These are phyloP conservation scores for Spinacia oleracea DNA, from an alignment of 179 eudicot species.

Conservation along the genomic window DNA sequence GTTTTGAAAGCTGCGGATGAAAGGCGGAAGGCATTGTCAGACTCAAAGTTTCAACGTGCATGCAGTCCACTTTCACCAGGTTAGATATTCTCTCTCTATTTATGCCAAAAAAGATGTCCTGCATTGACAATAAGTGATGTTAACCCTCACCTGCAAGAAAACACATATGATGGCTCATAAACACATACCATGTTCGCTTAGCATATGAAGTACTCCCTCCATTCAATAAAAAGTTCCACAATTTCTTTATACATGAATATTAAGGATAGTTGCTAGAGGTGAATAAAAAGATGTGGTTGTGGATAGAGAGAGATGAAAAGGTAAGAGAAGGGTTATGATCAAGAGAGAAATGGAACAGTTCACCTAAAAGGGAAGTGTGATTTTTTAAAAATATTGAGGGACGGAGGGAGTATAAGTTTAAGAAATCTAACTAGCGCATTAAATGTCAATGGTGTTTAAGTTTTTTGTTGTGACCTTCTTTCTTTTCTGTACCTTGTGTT, in stretches of 20 bases:
- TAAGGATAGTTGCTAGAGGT: no score
- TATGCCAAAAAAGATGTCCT: neutral
- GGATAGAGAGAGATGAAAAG: no score
- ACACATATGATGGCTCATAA: neutral
- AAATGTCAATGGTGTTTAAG: neutral
- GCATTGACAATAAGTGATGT: neutral
- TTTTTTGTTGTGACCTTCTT: neutral
- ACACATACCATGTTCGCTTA: neutral
- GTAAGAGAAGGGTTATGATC: no score
- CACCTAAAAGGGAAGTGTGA: no score
- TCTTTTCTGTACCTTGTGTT: neutral
- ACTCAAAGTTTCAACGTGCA: conserved; percentile 51
- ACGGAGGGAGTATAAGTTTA: neutral
- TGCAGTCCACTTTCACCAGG: conserved; percentile 63
- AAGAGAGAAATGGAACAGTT: no score
- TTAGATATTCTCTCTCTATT: conserved; percentile 11
- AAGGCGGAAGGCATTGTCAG: conserved; percentile 42
- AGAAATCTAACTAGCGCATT: neutral
- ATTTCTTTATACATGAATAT: no score
- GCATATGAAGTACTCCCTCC: no score
- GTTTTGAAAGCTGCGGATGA: conserved; percentile 45
- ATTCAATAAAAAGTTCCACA: no score
- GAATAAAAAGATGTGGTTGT: no score
- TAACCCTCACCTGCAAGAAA: neutral
- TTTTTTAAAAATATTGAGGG: no score